Evolutionary conservation across 345 rosid species (phyloP), one percentile per base, ranked within the genome.

Genomic region (Raphanus raphanistrum): DNA sequence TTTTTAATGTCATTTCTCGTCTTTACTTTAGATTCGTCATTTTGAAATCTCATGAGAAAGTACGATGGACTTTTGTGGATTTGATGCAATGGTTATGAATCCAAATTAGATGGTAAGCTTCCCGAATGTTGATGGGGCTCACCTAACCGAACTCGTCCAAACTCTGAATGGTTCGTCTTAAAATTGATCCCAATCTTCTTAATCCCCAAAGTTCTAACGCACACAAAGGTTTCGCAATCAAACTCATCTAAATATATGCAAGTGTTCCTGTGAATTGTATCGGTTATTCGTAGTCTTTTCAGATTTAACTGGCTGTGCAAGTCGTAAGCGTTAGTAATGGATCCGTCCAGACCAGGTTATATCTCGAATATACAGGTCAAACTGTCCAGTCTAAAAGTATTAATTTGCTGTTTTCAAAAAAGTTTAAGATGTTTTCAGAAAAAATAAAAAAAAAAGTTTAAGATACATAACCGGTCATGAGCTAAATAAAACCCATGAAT

Each of bases 21-120:
- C 74, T 45, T 10, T 7, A 33, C 65, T 57, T 28, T 16, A 36
- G 16, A 75, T 16, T 76, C 55, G n/a, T 50, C 64, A 70, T 50
- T 76, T 62, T 12, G 55, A 50, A 62, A 68, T 61, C 55, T 65
- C 63, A 16, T 5, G 4, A 57, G 45, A 63, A 63, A 57, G 5
- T 58, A 9, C 8, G 63, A 27, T 59, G 15, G 63, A 58, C 3
- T 25, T 58, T 57, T 50, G 31, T 57, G 62, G 62, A 58, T 58
- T 58, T 58, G 33, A 27, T 27, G 33, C 63, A 59, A 58, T 25
- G 28, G 60, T 7, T 21, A 27, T 27, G 3, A 27, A 58, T 58
- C 32, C 31, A 57, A 57, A 57, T 29, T 13, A 25, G 13, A 8
- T 3, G 12, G 60, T 17, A 62, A 31, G 25, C 45, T 32, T 15